These are phyloP conservation scores for Puccinia hordei DNA, from an alignment of 1,284 basidiomycete genomes.

Conservation along the genomic window DNA sequence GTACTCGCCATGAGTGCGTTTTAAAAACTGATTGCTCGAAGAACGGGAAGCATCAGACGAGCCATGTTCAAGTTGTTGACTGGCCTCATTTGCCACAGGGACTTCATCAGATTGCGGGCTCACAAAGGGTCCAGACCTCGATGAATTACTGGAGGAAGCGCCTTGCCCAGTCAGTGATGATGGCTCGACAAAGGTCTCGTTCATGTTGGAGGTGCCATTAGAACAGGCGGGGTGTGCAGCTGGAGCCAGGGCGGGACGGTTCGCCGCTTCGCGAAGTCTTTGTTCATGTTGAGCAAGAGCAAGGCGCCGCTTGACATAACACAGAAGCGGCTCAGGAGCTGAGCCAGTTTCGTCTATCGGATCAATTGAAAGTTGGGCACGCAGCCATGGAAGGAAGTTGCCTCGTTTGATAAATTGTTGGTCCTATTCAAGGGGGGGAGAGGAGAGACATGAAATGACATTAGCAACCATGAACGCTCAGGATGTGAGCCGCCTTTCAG, in stretches of 20 bases:
- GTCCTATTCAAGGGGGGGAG: slow-evolving; percentile 33
- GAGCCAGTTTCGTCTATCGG: slow-evolving; percentile 38
- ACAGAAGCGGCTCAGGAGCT: slow-evolving; percentile 36
- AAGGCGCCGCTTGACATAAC: slow-evolving; percentile 46
- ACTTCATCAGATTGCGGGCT: slow-evolving; percentile 20
- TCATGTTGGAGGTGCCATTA: slow-evolving; percentile 2
- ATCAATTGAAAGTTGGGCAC: slow-evolving; percentile 43
- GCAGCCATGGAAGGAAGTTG: slow-evolving; percentile 49
- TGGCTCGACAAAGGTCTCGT: neutral
- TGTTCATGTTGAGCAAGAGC: slow-evolving; percentile 44
- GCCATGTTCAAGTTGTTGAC: slow-evolving; percentile 6
- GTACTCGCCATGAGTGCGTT: neutral
- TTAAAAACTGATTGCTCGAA: slow-evolving; percentile 13
- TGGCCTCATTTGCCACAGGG: neutral
- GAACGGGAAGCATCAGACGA: slow-evolving; percentile 6
- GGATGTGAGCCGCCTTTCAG: neutral
- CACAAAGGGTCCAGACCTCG: neutral
- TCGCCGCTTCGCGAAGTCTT: slow-evolving; percentile 22
- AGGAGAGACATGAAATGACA: neutral
- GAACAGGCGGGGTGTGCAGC: neutral
- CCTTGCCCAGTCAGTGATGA: neutral
- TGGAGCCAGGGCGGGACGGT: neutral
- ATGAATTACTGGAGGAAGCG: neutral
- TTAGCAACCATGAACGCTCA: neutral
- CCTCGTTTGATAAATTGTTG: slow-evolving; percentile 48